Base-by-base conservation (phyloP, 1,284 basidiomycete genomes). In the Exobasidium rhododendri region DNA sequence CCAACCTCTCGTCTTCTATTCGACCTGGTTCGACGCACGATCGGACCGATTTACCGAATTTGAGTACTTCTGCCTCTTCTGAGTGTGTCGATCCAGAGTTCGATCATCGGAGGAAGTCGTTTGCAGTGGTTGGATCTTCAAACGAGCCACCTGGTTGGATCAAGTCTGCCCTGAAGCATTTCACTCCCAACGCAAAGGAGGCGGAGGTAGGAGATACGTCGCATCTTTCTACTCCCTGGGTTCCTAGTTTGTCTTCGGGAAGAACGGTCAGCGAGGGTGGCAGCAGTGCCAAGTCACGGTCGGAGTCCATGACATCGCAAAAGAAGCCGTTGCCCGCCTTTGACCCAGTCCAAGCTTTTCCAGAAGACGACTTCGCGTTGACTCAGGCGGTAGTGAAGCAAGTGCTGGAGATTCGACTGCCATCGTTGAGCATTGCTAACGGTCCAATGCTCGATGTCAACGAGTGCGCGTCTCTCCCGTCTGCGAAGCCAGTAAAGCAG, bases 51-150 rank as follows among this genome's bases (percentile, higher is more conserved):
- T 10, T 40, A 10, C 35, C 10, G 17, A 40, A 40, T 17, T 17
- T 40, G 7, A 40, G 35, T 17, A 40, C 35, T 40, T 40, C 35
- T 50, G 47, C 47, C 14, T 50, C 47, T 50, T 50, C 47, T 24
- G 47, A 50, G 28, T 24, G 26, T 20, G 13, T 50, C 14, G 47
- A 50, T 28, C 47, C 47, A 4, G 20, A 50, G 26, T 24, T 50
- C 24, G 47, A 50, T 26, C 47, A 50, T 28, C n/a, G 26, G 4
- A 50, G 47, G 28, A 50, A 26, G 28, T 24, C 47, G 4, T 50
- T 50, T 50, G 47, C 26, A 4, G 13, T 40, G 10, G 10, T 40
- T 10, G 35, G 17, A 7, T 10, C 35, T 40, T 40, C 35, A 7
- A 17, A 40, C 17, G 35, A 40, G 17, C 17, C 35, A 40, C 35